phyloP scores from a whole-genome alignment of 2,329 filamentous ascomycete genomes.

The Chrysoporthe puriensis region DNA sequence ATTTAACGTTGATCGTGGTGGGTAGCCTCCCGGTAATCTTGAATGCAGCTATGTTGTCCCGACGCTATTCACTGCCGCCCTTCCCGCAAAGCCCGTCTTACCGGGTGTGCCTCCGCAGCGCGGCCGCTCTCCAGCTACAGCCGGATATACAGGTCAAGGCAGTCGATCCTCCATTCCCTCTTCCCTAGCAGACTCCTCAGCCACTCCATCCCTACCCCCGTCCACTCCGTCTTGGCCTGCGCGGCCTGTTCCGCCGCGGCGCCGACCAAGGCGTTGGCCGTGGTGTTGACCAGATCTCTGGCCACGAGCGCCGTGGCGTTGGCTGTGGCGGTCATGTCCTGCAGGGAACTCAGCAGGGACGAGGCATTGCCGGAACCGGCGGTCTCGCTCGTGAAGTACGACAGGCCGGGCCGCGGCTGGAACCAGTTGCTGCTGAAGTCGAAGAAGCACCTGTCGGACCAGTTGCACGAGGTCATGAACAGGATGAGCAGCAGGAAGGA shows the following conservation, averaged over 20 bases:
- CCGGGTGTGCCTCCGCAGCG: neutral
- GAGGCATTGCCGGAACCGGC: slow-evolving; percentile 36
- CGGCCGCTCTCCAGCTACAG: slow-evolving; percentile 51
- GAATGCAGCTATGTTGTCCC: neutral
- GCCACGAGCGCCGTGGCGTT: slow-evolving; percentile 49
- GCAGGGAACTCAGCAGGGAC: slow-evolving; percentile 3
- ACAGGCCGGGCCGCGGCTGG: slow-evolving; percentile 66
- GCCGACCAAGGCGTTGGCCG: slow-evolving; percentile 67
- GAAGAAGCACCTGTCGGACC: slow-evolving; percentile 90
- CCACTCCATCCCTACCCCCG: slow-evolving; percentile 83
- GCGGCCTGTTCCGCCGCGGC: slow-evolving; percentile 67
- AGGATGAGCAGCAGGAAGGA: slow-evolving; percentile 93
- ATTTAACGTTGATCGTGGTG: neutral
- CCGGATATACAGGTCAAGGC: slow-evolving; percentile 84
- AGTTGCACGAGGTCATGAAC: slow-evolving; percentile 88
- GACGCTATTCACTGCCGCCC: neutral
- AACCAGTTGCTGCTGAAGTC: slow-evolving; percentile 95
- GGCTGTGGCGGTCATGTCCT: slow-evolving; percentile 40
- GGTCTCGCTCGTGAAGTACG: slow-evolving; percentile 33
- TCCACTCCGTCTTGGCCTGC: slow-evolving; percentile 66
- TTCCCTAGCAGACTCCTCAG: slow-evolving; percentile 78
- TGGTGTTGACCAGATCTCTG: slow-evolving; percentile 67
- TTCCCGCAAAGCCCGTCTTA: neutral
- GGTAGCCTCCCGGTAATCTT: neutral
- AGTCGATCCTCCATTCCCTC: slow-evolving; percentile 89